These are phyloP conservation scores for Dioscorea zingiberensis DNA, from an alignment of 106 monocot genomes.

Conservation along the genomic window DNA sequence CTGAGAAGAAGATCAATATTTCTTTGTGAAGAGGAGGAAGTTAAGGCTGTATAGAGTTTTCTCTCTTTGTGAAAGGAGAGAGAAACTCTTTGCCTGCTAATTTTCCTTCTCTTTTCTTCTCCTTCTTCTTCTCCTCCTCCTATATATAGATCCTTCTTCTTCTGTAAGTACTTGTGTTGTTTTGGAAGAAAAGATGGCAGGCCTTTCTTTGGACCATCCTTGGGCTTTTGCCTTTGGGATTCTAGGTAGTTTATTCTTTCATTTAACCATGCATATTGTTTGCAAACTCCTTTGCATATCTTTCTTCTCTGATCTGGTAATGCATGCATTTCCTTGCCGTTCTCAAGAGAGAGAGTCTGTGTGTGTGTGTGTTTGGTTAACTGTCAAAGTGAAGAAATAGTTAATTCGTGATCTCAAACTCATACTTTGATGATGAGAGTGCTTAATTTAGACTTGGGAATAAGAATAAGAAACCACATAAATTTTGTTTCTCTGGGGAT, in stretches of 20 bases:
- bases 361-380: too few species aligned
- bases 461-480: too few species aligned
- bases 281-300: not conserved
- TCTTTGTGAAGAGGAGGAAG: too few species aligned
- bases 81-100: too few species aligned
- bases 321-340: not conserved
- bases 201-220: constrained; percentile 7
- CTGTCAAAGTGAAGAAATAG: not conserved
- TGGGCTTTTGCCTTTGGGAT: constrained; percentile 4
- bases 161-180: too few species aligned
- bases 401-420: too few species aligned
- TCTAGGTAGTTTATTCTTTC: not conserved
- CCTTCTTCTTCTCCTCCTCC: not conserved
- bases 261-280: not conserved
- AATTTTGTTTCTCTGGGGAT: too few species aligned
- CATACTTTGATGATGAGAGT: too few species aligned
- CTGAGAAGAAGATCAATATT: too few species aligned
- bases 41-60: too few species aligned
- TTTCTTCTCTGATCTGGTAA: not conserved
- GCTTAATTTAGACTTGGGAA: too few species aligned
- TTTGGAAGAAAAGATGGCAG: constrained; percentile 1
- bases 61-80: not conserved
- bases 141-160: not conserved
- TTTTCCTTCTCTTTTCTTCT: not conserved
- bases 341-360: not conserved